Evolutionary conservation across 139 green algal genomes (phyloP), one percentile per base, ranked within the genome.

Genomic region (Prasinococcaceae sp.): DNA sequence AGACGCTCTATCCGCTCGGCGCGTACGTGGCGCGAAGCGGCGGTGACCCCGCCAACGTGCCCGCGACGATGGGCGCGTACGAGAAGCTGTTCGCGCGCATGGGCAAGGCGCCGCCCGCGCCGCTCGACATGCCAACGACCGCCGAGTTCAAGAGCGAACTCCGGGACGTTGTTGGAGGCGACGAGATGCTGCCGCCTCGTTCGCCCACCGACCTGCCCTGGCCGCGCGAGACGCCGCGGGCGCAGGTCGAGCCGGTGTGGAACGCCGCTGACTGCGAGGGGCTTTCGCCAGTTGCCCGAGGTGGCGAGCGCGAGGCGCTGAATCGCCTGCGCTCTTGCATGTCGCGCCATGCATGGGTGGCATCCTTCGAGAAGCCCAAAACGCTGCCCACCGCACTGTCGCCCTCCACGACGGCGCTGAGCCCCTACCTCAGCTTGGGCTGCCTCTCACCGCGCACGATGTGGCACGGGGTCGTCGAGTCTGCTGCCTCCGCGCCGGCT

Each of bases 301-400:
- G 33, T 12, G 12, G 14, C 14, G 12, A 12, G 33, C 12, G 33
- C 12, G 33, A 14, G 33, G 33, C 12, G 33, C 12, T 14, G 12
- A 14, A 41, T 20, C 12, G 33, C 33, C 14, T 32, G 35, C 29
- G 6, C n/a, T 47, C 29, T 57, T 35, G 10, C 22, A 51, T 38
- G 44, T 35, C 14, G 14, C n/a, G 12, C 20, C 44, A 51, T 12
- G 30, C 57, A 2, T 85, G 76, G 80, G 74, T 88, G 23, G 66
- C 63, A 6, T 48, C 29, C 4, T 92, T 92, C 69, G 78, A 90
- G 41, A 94, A 94, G 68, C 84, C 84, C 19, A 79, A 85, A 32
- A 84, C 77, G 8, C 72, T 90, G 53, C 84, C 84, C 5, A 55
- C 8, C 30, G 30, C 30, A 0, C 19, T 55, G 6, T 6, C 12